phyloP scores from a whole-genome alignment of 148 eudicot species.

The Polygonum maritimum region DNA sequence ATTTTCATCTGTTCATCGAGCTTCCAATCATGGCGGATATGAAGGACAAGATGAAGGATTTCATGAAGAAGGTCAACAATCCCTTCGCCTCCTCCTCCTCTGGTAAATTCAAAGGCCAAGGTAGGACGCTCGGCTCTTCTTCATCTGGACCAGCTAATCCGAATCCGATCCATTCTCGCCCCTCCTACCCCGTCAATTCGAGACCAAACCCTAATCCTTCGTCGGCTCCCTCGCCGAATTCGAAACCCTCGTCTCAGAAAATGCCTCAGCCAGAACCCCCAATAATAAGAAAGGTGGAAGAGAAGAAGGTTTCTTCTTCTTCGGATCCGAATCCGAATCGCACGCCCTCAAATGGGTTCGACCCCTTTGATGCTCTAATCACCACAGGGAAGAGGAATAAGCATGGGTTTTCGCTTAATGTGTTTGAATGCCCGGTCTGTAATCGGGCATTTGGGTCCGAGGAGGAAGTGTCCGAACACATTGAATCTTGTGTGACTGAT shows the following conservation, averaged over 20 bases:
- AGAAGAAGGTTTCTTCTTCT: neutral
- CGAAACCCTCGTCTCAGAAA: conserved; percentile 39
- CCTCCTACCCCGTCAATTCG: conserved; percentile 18
- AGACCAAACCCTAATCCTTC: conserved; percentile 16
- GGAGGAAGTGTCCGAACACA: conserved; percentile 68
- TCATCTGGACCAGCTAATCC: conserved; percentile 34
- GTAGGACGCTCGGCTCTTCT: conserved; percentile 70
- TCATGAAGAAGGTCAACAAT: conserved; percentile 85
- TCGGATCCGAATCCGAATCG: conserved; percentile 5
- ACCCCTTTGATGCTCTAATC: conserved; percentile 63
- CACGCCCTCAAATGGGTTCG: conserved; percentile 46
- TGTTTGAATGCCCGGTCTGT: conserved; percentile 93
- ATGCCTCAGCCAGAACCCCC: conserved; percentile 19
- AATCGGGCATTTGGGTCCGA: conserved; percentile 57
- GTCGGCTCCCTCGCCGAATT: conserved; percentile 16
- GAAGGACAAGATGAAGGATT: conserved; percentile 81
- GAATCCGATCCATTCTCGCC: conserved; percentile 22
- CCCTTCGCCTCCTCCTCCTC: conserved; percentile 61
- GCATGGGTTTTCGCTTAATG: conserved; percentile 58
- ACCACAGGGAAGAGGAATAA: conserved; percentile 66
- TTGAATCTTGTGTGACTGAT: conserved; percentile 55
- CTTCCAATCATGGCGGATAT: conserved; percentile 52
- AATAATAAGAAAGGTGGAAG: neutral
- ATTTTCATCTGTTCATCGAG: neutral
- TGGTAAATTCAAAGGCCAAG: conserved; percentile 81